Evolutionary conservation across 257 asterid genomes (phyloP), one percentile per base, ranked within the genome.

Genomic region (Nicotiana tabacum): DNA sequence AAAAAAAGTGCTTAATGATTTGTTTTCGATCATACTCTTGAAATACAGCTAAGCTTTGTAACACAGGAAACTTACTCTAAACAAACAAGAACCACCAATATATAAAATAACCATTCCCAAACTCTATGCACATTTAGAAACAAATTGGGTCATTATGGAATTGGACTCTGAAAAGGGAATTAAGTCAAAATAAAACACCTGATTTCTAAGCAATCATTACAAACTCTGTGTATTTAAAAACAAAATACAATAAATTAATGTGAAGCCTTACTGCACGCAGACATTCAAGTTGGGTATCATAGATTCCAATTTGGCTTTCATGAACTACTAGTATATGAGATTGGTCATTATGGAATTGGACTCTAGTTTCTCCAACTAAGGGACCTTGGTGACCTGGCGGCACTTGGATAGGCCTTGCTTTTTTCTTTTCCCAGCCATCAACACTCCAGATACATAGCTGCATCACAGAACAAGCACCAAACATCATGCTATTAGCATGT

Each of bases 391-490:
- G 93, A 80, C 96, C 97, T 30, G 96, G 90, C 15, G 97, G 95
- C 8, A 90, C 92, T 86, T 92, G 98, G 69, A 95, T 89, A 58
- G 95, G 84, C 82, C 93, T 87, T n/a, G 93, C 82, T 87, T 90
- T 95, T 88, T 90, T 92, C 93, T 90, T 95, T 88, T 95, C 98
- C 98, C 98, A 95, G 69, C 95, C 95, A 85, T 95, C 98, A 82
- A 93, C 92, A 81, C 82, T 92, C 98, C 98, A 95, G 53, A 93
- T 69, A 77, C 91, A 93, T 11, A 95, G 90, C 98, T 95, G 93
- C 82, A 87, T 43, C 77, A 29, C 64, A 48, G 17, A 83, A 77
- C 58, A 77, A 17, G n/a, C 56, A 87, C 48, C 64, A 83, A 65
- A 43, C 58, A 83, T 53, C 27, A 8, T 48, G 66, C 70, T 3